A percentile compares a stretch with the other conserved stretches of the same genome.
Conservation (phyloP, 1,139 yeast species). For the Yamadazyma epiphylla region DNA sequence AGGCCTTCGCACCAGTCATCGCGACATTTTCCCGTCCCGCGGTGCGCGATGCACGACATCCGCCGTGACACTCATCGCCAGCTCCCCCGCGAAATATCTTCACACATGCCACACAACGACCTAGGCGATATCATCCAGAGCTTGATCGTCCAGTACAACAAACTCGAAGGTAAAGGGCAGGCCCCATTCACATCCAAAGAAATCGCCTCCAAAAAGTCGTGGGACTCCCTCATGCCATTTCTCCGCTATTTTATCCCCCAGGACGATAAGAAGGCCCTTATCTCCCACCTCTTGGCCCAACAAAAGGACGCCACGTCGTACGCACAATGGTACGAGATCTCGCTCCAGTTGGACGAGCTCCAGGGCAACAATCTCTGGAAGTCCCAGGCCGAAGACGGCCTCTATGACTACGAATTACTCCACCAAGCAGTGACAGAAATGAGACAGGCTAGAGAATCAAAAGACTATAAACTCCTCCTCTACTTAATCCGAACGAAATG, state of each 20-base stretch:
- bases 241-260: not conserved
- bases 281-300: conserved; percentile 35
- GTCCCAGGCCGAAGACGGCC: conserved; percentile 48
- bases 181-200: too few species aligned
- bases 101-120: too few species aligned
- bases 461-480: conserved; percentile 59
- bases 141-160: too few species aligned
- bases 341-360: conserved; percentile 60
- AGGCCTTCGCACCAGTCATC: too few species aligned
- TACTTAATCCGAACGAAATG: conserved; percentile 81
- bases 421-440: conserved; percentile 53
- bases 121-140: too few species aligned
- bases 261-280: conserved; percentile 24
- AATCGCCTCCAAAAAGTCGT: too few species aligned
- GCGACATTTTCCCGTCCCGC: too few species aligned
- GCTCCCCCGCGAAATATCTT: too few species aligned
- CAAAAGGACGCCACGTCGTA: conserved; percentile 65
- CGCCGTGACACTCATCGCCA: too few species aligned
- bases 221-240: not conserved
- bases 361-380: conserved; percentile 74
- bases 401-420: conserved; percentile 71
- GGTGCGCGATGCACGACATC: too few species aligned
- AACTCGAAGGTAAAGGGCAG: too few species aligned
- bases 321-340: conserved; percentile 64
- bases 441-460: conserved; percentile 51